Conservation (phyloP, 2,329 filamentous ascomycete species). For the Keithomyces neogunnii region DNA sequence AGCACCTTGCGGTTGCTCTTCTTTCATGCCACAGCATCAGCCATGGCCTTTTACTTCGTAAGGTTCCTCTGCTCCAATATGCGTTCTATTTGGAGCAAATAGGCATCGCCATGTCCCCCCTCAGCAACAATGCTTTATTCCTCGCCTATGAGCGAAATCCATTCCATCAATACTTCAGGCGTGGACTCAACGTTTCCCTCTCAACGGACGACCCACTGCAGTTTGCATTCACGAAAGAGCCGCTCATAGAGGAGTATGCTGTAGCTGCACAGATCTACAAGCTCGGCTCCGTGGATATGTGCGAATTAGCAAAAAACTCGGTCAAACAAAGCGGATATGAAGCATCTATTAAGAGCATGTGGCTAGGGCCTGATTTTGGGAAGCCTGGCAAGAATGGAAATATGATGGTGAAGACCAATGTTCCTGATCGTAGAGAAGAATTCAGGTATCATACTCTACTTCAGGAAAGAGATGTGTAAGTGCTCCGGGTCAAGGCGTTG, state of each 20-base stretch:
- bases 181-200: constrained; percentile 88
- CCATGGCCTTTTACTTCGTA: constrained; percentile 84
- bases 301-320: constrained; percentile 91
- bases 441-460: constrained; percentile 81
- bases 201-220: constrained; percentile 96
- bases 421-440: constrained; percentile 84
- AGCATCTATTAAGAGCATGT: constrained; percentile 77
- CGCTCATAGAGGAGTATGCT: constrained; percentile 94
- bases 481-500: constrained; percentile 12
- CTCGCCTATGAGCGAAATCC: constrained; percentile 95
- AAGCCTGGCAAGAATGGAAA: constrained; percentile 77
- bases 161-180: constrained; percentile 90
- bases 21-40: constrained; percentile 96
- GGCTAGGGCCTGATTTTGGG: constrained; percentile 74
- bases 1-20: constrained; percentile 86
- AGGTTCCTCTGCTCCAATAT: constrained; percentile 91
- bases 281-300: constrained; percentile 95
- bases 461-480: constrained; percentile 79
- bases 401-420: constrained; percentile 90
- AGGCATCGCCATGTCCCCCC: constrained; percentile 96
- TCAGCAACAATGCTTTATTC: constrained; percentile 96
- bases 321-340: constrained; percentile 95
- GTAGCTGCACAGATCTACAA: constrained; percentile 99
- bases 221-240: constrained; percentile 97
- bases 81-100: constrained; percentile 98